Base-by-base conservation (phyloP, 73 alveolate species). In the Stentor roeselii region DNA sequence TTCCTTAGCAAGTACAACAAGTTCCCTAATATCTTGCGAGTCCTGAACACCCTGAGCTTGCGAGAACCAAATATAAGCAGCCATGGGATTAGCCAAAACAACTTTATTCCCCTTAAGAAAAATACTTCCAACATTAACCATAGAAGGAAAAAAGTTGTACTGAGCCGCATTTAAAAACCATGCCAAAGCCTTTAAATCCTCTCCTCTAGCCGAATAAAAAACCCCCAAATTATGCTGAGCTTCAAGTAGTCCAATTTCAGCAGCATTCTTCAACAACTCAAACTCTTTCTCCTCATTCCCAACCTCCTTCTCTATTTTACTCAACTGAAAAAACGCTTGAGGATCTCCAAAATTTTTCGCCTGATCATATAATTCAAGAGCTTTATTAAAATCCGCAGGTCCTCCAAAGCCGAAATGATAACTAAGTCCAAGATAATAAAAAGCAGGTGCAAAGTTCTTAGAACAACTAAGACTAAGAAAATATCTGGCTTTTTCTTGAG, bases 161-260 rank as follows among this genome's bases (percentile, higher is more conserved):
- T 39, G 14, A 0, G 41, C 84, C 14, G 84, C 84, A 27, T 76
- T n/a, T 15, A 21, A 76, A 76, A 76, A 76, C 84, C 84, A 76
- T 39, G 82, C 84, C 0, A 76, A 21, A 34, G 84, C 84, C 30
- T 39, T 39, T 31, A 15, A 21, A n/a, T n/a, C 59, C 21, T 76
- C 74, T 37, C 37, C 60, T 39, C 39, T 15, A 15, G 32, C 75
- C 78, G 6, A 14, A 76, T 76, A 76, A 37, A 21, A 39, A 76
- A 34, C 76, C 1, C 35, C 84, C 39, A 76, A 76, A 2, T 76
- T 76, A 2, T 76, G 84, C 39, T 76, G 74, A 21, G 84, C 84
- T 76, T 76, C 84, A 15, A 14, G 14, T 67, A 76, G 3, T 37
- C 84, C 84, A 6, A 76, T 14, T 2, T 76, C 84, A 0, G 84